These are phyloP conservation scores for Neoboletus brunneissimus DNA, from an alignment of 768 basidiomycete species.

Conservation along the genomic window DNA sequence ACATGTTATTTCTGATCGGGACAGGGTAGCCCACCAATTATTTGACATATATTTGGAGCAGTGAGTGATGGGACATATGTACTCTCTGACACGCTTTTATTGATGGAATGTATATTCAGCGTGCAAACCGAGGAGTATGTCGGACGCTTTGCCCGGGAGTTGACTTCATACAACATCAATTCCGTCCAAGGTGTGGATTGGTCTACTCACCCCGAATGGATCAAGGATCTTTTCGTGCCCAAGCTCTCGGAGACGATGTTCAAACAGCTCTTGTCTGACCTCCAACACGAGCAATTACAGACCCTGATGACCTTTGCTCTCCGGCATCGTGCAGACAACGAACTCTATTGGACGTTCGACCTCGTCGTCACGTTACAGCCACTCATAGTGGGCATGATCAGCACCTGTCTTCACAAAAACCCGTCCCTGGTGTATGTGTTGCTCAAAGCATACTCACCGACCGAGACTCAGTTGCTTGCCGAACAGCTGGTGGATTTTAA, in stretches of 20 bases:
- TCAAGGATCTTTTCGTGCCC: slow-evolving; percentile 33
- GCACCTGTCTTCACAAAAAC: slow-evolving; percentile 45
- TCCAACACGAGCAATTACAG: slow-evolving; percentile 18
- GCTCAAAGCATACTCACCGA: slow-evolving; percentile 47
- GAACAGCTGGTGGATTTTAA: slow-evolving; percentile 29
- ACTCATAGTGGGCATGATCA: slow-evolving; percentile 32
- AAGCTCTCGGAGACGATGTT: slow-evolving; percentile 15
- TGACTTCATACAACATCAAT: slow-evolving; percentile 41
- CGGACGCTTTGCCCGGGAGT: slow-evolving; percentile 45
- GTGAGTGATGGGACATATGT: slow-evolving; percentile 48
- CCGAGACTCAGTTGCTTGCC: slow-evolving; percentile 34
- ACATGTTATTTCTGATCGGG: slow-evolving; percentile 68
- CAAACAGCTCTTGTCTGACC: slow-evolving; percentile 22
- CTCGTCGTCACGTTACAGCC: slow-evolving; percentile 30
- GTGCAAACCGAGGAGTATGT: slow-evolving; percentile 47
- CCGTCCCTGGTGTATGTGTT: slow-evolving; percentile 56
- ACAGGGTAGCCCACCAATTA: slow-evolving; percentile 60
- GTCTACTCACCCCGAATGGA: slow-evolving; percentile 34
- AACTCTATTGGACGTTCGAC: slow-evolving; percentile 51
- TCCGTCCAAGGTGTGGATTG: slow-evolving; percentile 42
- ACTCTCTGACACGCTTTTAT: neutral
- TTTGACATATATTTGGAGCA: slow-evolving; percentile 70
- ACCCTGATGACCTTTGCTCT: slow-evolving; percentile 28
- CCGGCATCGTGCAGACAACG: slow-evolving; percentile 53
- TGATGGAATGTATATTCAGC: slow-evolving; percentile 23